Evolutionary conservation across 73 alveolate genomes (phyloP).

Genomic region (Stentor coeruleus): DNA sequence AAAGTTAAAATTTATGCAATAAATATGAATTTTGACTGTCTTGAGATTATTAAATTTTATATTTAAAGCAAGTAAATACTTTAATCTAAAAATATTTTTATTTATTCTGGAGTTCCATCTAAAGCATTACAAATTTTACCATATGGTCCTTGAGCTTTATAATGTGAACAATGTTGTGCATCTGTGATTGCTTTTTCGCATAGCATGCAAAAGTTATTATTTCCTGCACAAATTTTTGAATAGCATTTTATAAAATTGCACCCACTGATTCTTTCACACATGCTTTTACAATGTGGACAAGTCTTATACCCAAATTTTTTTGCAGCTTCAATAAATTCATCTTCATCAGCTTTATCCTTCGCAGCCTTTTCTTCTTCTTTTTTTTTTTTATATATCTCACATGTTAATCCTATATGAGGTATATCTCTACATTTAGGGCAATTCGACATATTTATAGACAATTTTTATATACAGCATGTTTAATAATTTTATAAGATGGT

Average conservation of each 20-base stretch:
- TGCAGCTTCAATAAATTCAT: too few species aligned
- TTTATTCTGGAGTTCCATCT: too few species aligned
- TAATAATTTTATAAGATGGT: too few species aligned
- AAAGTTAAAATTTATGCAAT: too few species aligned
- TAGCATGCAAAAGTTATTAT: neutral
- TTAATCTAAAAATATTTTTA: too few species aligned
- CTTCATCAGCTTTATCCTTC: too few species aligned
- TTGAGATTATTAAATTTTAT: too few species aligned
- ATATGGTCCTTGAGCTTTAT: conserved; percentile 27
- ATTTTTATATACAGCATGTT: too few species aligned
- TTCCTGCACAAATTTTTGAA: conserved; percentile 1
- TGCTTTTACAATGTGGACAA: neutral
- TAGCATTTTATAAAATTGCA: conserved; percentile 7
- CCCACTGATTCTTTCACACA: conserved; percentile 2
- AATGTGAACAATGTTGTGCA: conserved; percentile 28
- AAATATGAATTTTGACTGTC: too few species aligned
- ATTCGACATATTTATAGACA: neutral
- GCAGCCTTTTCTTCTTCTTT: neutral
- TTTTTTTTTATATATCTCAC: neutral
- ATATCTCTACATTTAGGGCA: neutral
- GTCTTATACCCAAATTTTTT: neutral
- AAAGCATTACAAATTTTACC: conserved; percentile 21
- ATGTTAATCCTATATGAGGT: neutral
- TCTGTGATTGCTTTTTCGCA: neutral
- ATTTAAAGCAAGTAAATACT: too few species aligned